Conservation (phyloP, 257 asterid species). For the Solanum gandarillasii region DNA sequence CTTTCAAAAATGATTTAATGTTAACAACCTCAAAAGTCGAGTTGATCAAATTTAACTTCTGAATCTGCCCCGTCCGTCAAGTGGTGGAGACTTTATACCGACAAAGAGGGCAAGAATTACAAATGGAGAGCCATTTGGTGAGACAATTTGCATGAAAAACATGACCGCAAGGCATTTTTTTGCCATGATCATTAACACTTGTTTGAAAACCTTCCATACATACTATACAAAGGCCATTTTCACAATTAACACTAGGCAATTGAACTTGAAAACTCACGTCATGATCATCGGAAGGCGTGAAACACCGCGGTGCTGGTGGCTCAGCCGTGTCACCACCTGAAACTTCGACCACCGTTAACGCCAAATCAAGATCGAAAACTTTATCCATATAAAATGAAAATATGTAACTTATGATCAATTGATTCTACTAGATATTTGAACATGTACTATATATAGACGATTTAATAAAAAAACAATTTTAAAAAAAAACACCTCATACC, state of each 20-base stretch:
- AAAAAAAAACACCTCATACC: background rate
- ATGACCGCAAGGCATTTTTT: background rate
- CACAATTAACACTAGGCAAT: background rate
- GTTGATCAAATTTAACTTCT: background rate
- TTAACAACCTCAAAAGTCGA: background rate
- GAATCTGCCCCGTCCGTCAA: rapidly evolving
- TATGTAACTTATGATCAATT: background rate
- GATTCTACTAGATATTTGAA: background rate
- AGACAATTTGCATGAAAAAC: constrained; percentile 1
- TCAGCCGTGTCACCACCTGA: background rate
- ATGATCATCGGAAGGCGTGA: background rate
- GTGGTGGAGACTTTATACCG: background rate
- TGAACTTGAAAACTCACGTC: background rate
- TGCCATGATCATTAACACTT: background rate
- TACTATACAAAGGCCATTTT: background rate
- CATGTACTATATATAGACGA: background rate
- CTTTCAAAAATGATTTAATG: background rate
- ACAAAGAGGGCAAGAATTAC: background rate
- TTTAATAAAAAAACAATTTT: too few species aligned
- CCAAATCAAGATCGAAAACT: constrained; percentile 23
- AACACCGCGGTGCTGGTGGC: background rate
- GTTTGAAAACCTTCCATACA: background rate
- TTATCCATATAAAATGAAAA: background rate
- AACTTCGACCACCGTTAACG: background rate
- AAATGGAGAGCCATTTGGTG: background rate